phyloP scores from a whole-genome alignment of 2,329 filamentous ascomycete genomes.

The Pseudocercospora musae region DNA sequence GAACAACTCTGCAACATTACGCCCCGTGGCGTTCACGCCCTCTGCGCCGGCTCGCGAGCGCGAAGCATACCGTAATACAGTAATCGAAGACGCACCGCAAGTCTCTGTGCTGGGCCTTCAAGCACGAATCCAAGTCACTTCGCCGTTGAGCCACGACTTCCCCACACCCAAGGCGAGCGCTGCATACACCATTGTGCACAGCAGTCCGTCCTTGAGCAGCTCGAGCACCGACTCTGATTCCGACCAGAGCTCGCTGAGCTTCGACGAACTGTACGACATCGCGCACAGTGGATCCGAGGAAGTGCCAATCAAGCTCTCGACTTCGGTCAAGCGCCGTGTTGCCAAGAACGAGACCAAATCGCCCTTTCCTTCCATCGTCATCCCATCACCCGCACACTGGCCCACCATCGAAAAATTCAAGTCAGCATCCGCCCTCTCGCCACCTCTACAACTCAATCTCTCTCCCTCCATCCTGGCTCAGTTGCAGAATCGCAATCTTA shows the following conservation, averaged over 20 bases:
- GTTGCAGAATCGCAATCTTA: constrained; percentile 57
- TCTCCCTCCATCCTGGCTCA: constrained; percentile 59
- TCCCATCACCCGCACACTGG: constrained; percentile 57
- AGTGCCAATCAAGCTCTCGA: constrained; percentile 50
- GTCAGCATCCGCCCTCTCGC: constrained; percentile 44
- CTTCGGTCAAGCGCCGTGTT: constrained; percentile 48
- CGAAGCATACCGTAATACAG: constrained; percentile 58
- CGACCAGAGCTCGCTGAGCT: constrained; percentile 50
- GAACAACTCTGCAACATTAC: constrained; percentile 46
- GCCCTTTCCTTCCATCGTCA: constrained; percentile 57
- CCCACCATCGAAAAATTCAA: constrained; percentile 55
- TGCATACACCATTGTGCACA: constrained; percentile 34
- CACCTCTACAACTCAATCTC: constrained; percentile 43
- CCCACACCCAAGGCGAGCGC: constrained; percentile 42
- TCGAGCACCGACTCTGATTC: constrained; percentile 56
- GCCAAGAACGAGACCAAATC: constrained; percentile 32
- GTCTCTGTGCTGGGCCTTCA: constrained; percentile 36
- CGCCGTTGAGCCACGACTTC: constrained; percentile 57
- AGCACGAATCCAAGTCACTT: constrained; percentile 36
- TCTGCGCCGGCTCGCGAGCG: constrained; percentile 56
- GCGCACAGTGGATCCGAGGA: constrained; percentile 70
- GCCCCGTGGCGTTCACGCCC: constrained; percentile 52
- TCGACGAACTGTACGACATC: constrained; percentile 83
- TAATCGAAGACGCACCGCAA: constrained; percentile 56
- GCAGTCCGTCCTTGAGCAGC: constrained; percentile 58